Conservation (phyloP, 73 alveolate species). For the Urostyla sp. region DNA sequence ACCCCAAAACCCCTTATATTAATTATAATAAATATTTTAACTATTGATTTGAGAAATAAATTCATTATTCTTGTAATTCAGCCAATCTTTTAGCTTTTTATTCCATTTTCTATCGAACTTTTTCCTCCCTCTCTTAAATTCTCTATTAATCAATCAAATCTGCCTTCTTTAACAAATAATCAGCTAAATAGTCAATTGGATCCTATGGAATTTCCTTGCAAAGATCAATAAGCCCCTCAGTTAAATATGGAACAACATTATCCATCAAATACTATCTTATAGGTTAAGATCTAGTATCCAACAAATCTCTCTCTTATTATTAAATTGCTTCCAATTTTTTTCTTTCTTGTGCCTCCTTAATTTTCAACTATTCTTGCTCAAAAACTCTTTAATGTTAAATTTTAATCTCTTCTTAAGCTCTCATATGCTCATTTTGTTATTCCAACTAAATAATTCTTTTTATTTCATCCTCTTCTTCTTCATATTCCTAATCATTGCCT, state of each 20-base stretch:
- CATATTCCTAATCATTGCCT: slow-evolving; percentile 55
- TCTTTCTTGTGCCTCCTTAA: slow-evolving; percentile 36
- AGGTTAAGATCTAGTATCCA: slow-evolving; percentile 86
- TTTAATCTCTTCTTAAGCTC: slow-evolving; percentile 34
- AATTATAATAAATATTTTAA: background rate
- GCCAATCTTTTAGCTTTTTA: slow-evolving; percentile 22
- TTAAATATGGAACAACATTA: slow-evolving; percentile 89
- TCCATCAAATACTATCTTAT: slow-evolving; percentile 87
- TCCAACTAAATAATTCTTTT: slow-evolving; percentile 10
- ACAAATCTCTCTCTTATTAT: slow-evolving; percentile 82
- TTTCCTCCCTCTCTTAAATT: slow-evolving; percentile 38
- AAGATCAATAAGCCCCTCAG: slow-evolving; percentile 87
- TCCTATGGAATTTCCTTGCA: slow-evolving; percentile 88
- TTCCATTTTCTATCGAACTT: background rate
- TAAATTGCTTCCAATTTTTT: slow-evolving; percentile 47
- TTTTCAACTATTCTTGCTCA: slow-evolving; percentile 30
- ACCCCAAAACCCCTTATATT: slow-evolving; percentile 2
- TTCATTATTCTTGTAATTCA: background rate
- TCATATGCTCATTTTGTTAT: slow-evolving; percentile 9
- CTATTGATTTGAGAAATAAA: background rate
- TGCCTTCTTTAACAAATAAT: slow-evolving; percentile 60
- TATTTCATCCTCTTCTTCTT: slow-evolving; percentile 59
- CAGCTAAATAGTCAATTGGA: slow-evolving; percentile 88
- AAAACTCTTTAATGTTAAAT: background rate
- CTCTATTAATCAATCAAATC: slow-evolving; percentile 63